These are phyloP conservation scores for Powellomyces hirtus DNA, from an alignment of 192 early-diverging fungal genomes.

Conservation along the genomic window DNA sequence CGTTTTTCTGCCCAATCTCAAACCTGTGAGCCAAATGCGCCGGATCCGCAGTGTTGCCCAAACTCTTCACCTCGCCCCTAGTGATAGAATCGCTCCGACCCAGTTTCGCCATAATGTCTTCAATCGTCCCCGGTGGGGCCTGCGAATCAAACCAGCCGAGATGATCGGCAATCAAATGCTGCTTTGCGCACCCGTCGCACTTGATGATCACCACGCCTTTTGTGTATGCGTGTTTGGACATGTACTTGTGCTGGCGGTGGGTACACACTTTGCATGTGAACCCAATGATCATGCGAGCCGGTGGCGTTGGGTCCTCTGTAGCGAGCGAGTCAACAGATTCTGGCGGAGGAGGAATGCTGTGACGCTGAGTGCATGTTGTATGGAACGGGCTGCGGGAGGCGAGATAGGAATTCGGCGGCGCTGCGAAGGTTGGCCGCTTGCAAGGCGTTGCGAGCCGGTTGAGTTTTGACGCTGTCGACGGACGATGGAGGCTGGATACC, in stretches of 20 bases:
- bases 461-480: too few relatives aligned
- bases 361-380: too few relatives aligned
- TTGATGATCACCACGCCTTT: conserved; percentile 92
- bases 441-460: too few relatives aligned
- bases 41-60: neutral
- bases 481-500: too few relatives aligned
- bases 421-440: too few relatives aligned
- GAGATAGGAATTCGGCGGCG: too few relatives aligned
- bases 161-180: conserved; percentile 96
- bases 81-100: conserved; percentile 70
- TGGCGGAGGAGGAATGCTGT: too few relatives aligned
- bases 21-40: neutral
- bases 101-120: conserved; percentile 66
- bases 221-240: conserved; percentile 88
- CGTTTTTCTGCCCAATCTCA: neutral
- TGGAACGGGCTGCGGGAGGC: too few relatives aligned
- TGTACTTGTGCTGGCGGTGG: conserved; percentile 79
- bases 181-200: conserved; percentile 86
- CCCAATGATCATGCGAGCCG: conserved; percentile 60
- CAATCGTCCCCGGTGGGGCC: conserved; percentile 67
- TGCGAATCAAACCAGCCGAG: conserved; percentile 81
- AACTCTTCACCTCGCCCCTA: conserved; percentile 29
- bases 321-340: too few relatives aligned
- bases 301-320: too few relatives aligned
- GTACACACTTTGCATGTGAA: conserved; percentile 96